Evolutionary conservation across 106 monocot species (phyloP).

Genomic region (Phalaenopsis equestris): DNA sequence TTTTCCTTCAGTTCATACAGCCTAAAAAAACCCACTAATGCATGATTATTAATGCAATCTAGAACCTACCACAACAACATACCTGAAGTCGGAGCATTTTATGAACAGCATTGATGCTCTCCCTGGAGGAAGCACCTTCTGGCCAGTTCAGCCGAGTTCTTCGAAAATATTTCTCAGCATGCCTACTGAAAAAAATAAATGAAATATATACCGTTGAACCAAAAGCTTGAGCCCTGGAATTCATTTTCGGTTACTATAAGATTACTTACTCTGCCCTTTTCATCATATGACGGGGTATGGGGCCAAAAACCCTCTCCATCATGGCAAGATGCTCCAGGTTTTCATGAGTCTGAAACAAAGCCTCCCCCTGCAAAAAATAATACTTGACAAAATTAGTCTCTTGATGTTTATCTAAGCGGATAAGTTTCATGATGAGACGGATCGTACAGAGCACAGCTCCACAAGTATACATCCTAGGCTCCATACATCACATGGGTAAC

Average conservation of each 20-base stretch:
- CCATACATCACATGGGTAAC: slow-evolving; percentile 71
- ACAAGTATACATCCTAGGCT: slow-evolving; percentile 68
- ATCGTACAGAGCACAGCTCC: slow-evolving; percentile 63
- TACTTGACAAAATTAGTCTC: neutral
- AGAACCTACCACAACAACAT: neutral
- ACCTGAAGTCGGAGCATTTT: slow-evolving; percentile 64
- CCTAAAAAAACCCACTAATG: neutral
- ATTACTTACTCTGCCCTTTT: slow-evolving; percentile 66
- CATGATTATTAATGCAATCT: neutral
- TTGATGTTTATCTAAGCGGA: neutral
- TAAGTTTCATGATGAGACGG: neutral
- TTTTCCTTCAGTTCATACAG: neutral
- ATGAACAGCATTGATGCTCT: slow-evolving; percentile 59
- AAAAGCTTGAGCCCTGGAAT: neutral
- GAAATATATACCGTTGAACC: neutral
- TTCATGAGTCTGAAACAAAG: slow-evolving; percentile 86
- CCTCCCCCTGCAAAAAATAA: slow-evolving; percentile 46
- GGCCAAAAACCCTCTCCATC: slow-evolving; percentile 88
- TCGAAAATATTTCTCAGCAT: slow-evolving; percentile 60
- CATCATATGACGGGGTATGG: slow-evolving; percentile 62
- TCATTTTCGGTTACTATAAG: too few species aligned
- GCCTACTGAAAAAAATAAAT: slow-evolving; percentile 20
- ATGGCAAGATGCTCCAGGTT: slow-evolving; percentile 86
- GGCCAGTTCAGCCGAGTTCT: slow-evolving; percentile 68
- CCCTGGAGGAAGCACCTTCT: slow-evolving; percentile 50